These are phyloP conservation scores for Henckelia pumila DNA, from an alignment of 257 asterid species.

Conservation along the genomic window DNA sequence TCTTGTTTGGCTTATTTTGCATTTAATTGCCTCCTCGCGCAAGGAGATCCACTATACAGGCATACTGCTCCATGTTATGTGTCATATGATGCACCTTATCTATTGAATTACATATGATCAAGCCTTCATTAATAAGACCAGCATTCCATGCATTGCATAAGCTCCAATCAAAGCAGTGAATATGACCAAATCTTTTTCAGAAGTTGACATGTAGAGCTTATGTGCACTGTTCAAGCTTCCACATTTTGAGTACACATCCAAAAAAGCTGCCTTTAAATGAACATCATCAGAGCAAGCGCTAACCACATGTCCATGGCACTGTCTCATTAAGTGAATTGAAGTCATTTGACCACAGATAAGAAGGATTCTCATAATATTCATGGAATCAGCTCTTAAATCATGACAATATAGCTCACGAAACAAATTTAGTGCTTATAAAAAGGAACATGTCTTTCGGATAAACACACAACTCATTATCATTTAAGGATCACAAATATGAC, in stretches of 20 bases:
- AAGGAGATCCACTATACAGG: constrained; percentile 81
- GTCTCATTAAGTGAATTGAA: constrained; percentile 61
- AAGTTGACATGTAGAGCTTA: constrained; percentile 58
- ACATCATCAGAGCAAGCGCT: constrained; percentile 52
- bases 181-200: constrained; percentile 57
- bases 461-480: no score
- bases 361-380: constrained; percentile 61
- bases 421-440: constrained; percentile 53
- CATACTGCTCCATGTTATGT: constrained; percentile 75
- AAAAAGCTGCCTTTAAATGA: constrained; percentile 56
- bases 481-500: no score
- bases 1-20: no score
- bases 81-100: constrained; percentile 45
- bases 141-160: constrained; percentile 81
- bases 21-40: constrained; percentile 83
- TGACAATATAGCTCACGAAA: constrained; percentile 49
- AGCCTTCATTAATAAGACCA: constrained; percentile 72
- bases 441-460: no score
- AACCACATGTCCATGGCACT: constrained; percentile 64
- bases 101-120: constrained; percentile 54
- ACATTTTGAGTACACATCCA: constrained; percentile 73
- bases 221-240: constrained; percentile 58
- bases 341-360: constrained; percentile 69
- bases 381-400: constrained; percentile 58
- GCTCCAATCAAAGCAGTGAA: constrained; percentile 89